Percentiles rank a stretch among this genome's conserved stretches.
These are phyloP conservation scores for Thamnidium elegans DNA, from an alignment of 192 early-diverging fungal genomes.

Conservation along the genomic window DNA sequence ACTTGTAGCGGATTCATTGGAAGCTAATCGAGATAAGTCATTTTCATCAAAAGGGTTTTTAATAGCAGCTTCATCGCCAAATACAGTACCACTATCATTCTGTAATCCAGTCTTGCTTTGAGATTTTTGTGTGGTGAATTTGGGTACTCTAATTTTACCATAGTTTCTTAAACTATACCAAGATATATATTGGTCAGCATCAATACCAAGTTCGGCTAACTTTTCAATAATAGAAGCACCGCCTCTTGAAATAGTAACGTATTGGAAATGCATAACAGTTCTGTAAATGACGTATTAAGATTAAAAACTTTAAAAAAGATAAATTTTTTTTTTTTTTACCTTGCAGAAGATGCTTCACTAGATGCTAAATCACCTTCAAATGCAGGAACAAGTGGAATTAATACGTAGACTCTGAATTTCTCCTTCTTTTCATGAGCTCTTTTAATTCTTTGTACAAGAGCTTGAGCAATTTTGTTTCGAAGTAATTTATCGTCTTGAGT, in stretches of 20 bases:
- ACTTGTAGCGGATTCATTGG: not conserved
- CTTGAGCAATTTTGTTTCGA: constrained; percentile 40
- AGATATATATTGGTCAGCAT: constrained; percentile 62
- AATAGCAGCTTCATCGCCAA: not conserved
- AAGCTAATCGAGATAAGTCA: not conserved
- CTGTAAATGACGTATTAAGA: not conserved
- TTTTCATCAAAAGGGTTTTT: constrained; percentile 6
- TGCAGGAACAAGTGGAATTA: constrained; percentile 82
- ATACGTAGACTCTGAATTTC: constrained; percentile 72
- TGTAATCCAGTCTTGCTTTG: not conserved
- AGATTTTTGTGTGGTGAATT: not conserved
- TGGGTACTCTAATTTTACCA: constrained; percentile 40
- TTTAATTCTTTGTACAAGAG: constrained; percentile 70
- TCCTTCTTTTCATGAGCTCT: constrained; percentile 60
- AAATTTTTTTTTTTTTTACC: constrained; percentile 11
- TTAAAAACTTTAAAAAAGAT: too few species aligned
- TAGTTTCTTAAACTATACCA: constrained; percentile 76
- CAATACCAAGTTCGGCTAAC: constrained; percentile 54
- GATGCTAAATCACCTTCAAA: constrained; percentile 80
- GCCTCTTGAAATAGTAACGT: constrained; percentile 72
- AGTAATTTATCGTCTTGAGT: constrained; percentile 23
- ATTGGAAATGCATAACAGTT: constrained; percentile 80
- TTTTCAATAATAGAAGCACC: constrained; percentile 65
- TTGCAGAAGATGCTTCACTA: constrained; percentile 63
- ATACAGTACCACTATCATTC: not conserved